Base-by-base conservation (phyloP, 352 stramenopile species). In the Phytophthora citrophthora region DNA sequence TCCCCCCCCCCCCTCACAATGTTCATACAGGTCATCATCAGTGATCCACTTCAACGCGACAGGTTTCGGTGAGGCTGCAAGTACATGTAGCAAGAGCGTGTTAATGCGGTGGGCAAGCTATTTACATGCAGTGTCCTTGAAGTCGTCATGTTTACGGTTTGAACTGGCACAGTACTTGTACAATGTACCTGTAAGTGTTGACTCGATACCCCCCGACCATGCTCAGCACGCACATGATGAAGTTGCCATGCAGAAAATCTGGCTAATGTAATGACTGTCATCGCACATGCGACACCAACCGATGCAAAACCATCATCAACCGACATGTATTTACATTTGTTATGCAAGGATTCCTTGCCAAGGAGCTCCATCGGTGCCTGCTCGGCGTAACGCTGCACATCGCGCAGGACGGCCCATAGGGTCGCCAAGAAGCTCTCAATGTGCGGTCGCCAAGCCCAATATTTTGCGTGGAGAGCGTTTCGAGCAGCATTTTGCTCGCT, bases 381-480 rank as follows among this genome's bases (percentile, higher is more conserved):
- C 34, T 36, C 41, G 36, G 13, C 23, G 44, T 26, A 39, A 27
- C n/a, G 18, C 40, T 67, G 58, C 58, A 61, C 58, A 67, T 67
- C 58, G 16, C 29, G 49, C 15, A 34, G 40, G 27, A 66, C 40
- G n/a, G 16, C 49, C 20, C 58, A 66, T 66, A 44, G 20, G 50
- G 49, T 48, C 40, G 18, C 12, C 49, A 26, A 61, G 58, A 66
- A 65, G 23, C 47, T 11, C 18, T 53, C 11, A 43, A 27, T 55
- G 49, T 24, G 16, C 11, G 18, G 13, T 34, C 29, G 12, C 29
- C 29, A 34, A 13, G 29, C 29, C 29, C 47, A 6, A 8, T 39
- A 4, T 53, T 23, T 45, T 23, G n/a, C n/a, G 39, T 11, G 39
- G 39, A 45, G 39, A 13, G 7, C 39, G 39, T 45, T 45, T 45